Base-by-base conservation (phyloP, 2,329 filamentous ascomycete species). In the Chaetothyriales sp. region DNA sequence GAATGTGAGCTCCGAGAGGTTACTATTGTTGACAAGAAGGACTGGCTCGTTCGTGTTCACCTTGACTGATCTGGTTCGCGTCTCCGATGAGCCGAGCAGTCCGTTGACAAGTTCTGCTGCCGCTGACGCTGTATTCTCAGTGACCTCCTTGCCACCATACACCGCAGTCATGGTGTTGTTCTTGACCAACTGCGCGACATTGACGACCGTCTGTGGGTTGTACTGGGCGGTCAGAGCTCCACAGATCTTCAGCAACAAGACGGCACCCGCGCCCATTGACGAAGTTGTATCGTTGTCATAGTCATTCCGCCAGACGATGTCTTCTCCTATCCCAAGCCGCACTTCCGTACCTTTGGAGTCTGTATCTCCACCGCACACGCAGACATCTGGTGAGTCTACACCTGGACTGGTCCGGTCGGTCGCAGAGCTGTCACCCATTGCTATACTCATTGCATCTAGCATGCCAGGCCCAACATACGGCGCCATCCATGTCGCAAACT, bases 31-130 rank as follows among this genome's bases (percentile, higher is more conserved):
- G 47, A 61, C 45, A 4, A 61, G 43, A 28, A 61, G 29, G 4
- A 61, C 58, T 10, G 56, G 56, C 51, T 61, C 59, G 49, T 61
- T 61, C 19, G 58, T 57, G 43, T 61, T 61, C 5, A 60, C 18
- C n/a, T 53, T 33, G 18, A 59, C 52, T 15, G 19, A 46, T n/a
- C 49, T 45, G 2, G 49, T 40, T 6, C 51, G 54, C 40, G 44
- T 5, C 18, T 45, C 44, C 15, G 49, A 47, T n/a, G 50, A 43
- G 40, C 53, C 50, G 10, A 60, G 50, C 9, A 54, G 44, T 7
- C 37, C 44, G 43, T 51, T 29, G 15, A 61, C 52, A 46, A 58
- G 22, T 25, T 25, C 22, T 25, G 22, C 22, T 6, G 22, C 22
- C 6, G 22, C 22, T 25, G 3, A 3, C 22, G 22, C 22, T 25